Percentiles rank a stretch among this genome's conserved stretches.
Evolutionary conservation across 352 stramenopile genomes (phyloP).

Genomic region (Phytophthora citrophthora): DNA sequence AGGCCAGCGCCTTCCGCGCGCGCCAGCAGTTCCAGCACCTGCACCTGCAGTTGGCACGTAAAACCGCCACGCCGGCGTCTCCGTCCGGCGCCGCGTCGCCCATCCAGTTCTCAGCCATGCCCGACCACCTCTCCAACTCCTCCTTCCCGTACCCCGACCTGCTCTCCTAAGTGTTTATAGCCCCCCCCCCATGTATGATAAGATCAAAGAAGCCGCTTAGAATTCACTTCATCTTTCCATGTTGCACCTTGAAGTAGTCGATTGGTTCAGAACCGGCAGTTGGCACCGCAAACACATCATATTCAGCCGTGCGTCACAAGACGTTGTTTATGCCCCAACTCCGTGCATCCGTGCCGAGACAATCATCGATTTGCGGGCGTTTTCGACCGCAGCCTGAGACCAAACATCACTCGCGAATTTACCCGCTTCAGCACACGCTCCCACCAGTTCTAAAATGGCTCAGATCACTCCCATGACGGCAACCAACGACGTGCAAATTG

Average conservation of each 20-base stretch:
- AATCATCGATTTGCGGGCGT: constrained; percentile 7
- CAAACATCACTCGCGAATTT: constrained; percentile 13
- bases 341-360: constrained; percentile 13
- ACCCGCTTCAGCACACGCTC: not conserved
- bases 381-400: not conserved
- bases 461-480: constrained; percentile 11
- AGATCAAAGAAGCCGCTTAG: not conserved
- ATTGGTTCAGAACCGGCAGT: not conserved
- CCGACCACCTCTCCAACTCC: constrained; percentile 20
- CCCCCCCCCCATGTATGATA: constrained; percentile 29
- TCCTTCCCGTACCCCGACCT: constrained; percentile 36
- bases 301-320: constrained; percentile 3
- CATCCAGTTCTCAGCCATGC: constrained; percentile 20
- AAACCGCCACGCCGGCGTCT: constrained; percentile 7
- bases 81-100: constrained; percentile 15
- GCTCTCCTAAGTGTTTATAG: constrained; percentile 23
- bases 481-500: constrained; percentile 15
- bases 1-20: constrained; percentile 54
- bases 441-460: constrained; percentile 4
- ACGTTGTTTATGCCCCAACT: not conserved
- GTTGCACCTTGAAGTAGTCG: not conserved
- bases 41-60: constrained; percentile 25
- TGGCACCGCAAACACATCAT: not conserved
- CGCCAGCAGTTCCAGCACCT: constrained; percentile 53
- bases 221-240: not conserved